Base-by-base conservation (phyloP, 176 grass and related monocot species). In the Cymbopogon citratus region DNA sequence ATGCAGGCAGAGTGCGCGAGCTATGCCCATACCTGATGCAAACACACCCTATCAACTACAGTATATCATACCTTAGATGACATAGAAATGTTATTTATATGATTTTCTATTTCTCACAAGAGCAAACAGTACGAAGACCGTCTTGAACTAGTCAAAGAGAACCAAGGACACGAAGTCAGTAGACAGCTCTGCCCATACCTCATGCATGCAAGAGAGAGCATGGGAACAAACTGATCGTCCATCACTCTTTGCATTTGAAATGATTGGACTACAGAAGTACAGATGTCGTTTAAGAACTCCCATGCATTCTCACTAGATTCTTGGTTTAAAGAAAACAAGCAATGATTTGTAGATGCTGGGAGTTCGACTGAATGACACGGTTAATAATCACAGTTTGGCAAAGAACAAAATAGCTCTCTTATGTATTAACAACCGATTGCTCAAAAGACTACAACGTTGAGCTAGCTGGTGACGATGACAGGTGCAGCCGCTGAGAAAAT, bases 361-460 rank as follows among this genome's bases (percentile, higher is more conserved):
- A 63, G 25, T 29, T 63, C 2, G 12, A 54, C 56, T 61, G 48
- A 52, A 71, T 67, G 59, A 51, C 56, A 78, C 74, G 2, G 34
- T 67, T 39, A 68, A 25, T 39, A 68, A 25, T 16, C 73, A 73
- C 28, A 61, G 29, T 86, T 74, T 63, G 34, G 29, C 44, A 74
- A 31, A 79, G 49, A 63, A 39, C 28, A 60, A 40, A 60, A 90
- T 65, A 78, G 78, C 66, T 89, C 83, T 76, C 16, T 39, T 89
- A 49, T 79, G 62, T 89, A 85, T 78, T 89, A 86, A 90, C 84
- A 90, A 52, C 66, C 61, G 75, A 79, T 78, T 63, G 25, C 78
- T 82, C 61, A 33, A 86, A 86, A 51, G 29, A 86, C 23, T 45
- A 73, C 60, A 73, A 78, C 74, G 85, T 33, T 86, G 7, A 56